Conservation (phyloP, 192 early-diverging fungal genomes). For the Funneliformis geosporum region DNA sequence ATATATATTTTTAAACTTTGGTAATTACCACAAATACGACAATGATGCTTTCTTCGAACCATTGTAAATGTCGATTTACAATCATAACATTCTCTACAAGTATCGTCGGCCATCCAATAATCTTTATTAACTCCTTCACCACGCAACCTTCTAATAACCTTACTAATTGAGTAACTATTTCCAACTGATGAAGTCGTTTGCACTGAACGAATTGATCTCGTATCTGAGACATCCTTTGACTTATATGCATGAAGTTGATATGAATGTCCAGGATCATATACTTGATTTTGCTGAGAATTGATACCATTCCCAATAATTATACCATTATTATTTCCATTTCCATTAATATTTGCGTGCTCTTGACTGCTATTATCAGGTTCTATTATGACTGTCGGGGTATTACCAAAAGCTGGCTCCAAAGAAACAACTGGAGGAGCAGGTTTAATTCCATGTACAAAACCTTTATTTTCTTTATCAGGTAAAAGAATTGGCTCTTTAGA, state of each 20-base stretch:
- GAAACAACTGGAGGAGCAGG: slow-evolving; percentile 10
- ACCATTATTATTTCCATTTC: background rate
- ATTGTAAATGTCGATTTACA: slow-evolving; percentile 72
- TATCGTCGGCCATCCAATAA: slow-evolving; percentile 86
- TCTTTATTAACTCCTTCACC: slow-evolving; percentile 60
- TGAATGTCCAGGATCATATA: background rate
- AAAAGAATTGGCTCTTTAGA: background rate
- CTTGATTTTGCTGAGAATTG: background rate
- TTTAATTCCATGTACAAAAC: background rate
- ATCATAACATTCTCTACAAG: slow-evolving; percentile 80
- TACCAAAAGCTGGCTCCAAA: background rate
- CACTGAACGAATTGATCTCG: slow-evolving; percentile 44
- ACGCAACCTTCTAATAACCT: slow-evolving; percentile 52
- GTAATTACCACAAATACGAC: slow-evolving; percentile 73
- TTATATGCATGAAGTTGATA: background rate
- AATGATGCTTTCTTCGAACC: slow-evolving; percentile 76
- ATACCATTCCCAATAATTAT: background rate
- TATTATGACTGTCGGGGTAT: background rate
- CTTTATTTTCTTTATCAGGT: slow-evolving; percentile 27
- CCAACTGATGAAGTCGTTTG: slow-evolving; percentile 46
- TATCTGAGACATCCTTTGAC: slow-evolving; percentile 41
- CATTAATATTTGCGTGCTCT: slow-evolving; percentile 6
- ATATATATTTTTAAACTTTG: background rate
- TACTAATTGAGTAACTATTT: slow-evolving; percentile 50
- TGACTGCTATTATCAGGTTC: background rate